Evolutionary conservation across 257 asterid genomes (phyloP).

Genomic region (Solanum pimpinellifolium): DNA sequence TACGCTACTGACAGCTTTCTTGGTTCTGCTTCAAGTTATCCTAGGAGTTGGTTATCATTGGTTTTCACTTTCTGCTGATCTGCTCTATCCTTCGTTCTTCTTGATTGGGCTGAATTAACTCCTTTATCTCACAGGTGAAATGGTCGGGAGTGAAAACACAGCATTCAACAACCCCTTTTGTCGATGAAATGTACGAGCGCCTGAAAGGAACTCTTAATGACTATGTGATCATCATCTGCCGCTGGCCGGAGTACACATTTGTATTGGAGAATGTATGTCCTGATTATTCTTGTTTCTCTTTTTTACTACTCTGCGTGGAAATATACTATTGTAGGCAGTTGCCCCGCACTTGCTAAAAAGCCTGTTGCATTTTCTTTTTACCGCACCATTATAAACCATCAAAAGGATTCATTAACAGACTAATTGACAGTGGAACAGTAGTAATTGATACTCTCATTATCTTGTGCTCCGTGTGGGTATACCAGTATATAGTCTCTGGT

Average conservation of each 20-base stretch:
- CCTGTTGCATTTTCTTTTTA: background rate
- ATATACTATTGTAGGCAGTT: background rate
- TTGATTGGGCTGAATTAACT: background rate
- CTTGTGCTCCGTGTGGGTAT: background rate
- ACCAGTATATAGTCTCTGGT: background rate
- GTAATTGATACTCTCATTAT: background rate
- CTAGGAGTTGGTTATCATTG: background rate
- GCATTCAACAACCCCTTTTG: constrained; percentile 39
- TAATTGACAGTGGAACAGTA: background rate
- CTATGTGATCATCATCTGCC: constrained; percentile 39
- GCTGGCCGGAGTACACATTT: constrained; percentile 47
- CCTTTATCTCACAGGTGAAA: constrained; percentile 22
- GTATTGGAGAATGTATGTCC: constrained; percentile 37
- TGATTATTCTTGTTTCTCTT: background rate
- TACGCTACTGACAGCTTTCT: background rate
- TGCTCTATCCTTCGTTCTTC: background rate
- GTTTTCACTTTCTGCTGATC: background rate
- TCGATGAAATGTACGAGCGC: constrained; percentile 46
- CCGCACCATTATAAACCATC: background rate
- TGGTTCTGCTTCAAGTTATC: background rate
- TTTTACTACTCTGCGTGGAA: background rate
- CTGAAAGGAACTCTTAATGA: constrained; percentile 31
- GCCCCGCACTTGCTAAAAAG: background rate
- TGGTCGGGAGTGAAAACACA: constrained; percentile 46
- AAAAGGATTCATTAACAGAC: background rate